phyloP scores from a whole-genome alignment of 352 stramenopile genomes.

The Phytophthora melonis region DNA sequence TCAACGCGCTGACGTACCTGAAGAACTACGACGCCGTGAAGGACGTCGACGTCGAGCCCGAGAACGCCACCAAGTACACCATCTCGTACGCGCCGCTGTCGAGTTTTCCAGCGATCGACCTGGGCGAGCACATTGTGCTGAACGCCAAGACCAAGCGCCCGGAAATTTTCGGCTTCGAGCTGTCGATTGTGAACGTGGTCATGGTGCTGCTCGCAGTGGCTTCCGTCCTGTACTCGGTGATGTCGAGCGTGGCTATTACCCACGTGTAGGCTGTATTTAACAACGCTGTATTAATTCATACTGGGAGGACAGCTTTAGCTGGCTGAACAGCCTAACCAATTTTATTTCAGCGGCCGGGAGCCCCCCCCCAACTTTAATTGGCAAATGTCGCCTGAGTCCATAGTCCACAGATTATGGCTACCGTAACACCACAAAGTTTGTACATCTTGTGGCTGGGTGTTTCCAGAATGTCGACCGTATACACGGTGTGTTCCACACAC shows the following conservation, averaged over 20 bases:
- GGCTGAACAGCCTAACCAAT: too few species aligned
- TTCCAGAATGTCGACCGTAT: too few species aligned
- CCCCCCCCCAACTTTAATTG: too few species aligned
- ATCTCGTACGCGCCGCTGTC: conserved; percentile 72
- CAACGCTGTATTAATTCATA: conserved; percentile 5
- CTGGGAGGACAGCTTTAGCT: too few species aligned
- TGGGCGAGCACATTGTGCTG: conserved; percentile 70
- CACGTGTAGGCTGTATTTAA: conserved; percentile 33
- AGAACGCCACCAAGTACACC: conserved; percentile 56
- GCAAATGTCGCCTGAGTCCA: too few species aligned
- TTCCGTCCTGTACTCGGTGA: conserved; percentile 40
- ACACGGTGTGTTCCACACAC: too few species aligned
- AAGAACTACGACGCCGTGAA: conserved; percentile 70
- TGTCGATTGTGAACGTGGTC: conserved; percentile 32
- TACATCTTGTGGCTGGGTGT: too few species aligned
- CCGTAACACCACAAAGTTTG: too few species aligned
- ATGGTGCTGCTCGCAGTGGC: conserved; percentile 28
- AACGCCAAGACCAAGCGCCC: conserved; percentile 44
- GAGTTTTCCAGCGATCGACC: conserved; percentile 57
- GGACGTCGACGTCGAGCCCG: conserved; percentile 23
- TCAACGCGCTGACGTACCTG: conserved; percentile 79
- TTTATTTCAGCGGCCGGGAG: too few species aligned
- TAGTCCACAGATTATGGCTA: too few species aligned
- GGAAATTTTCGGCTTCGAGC: conserved; percentile 33
- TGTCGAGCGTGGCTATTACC: conserved; percentile 24